Conservation (phyloP, 352 stramenopile genomes). For the Phytophthora pisi region DNA sequence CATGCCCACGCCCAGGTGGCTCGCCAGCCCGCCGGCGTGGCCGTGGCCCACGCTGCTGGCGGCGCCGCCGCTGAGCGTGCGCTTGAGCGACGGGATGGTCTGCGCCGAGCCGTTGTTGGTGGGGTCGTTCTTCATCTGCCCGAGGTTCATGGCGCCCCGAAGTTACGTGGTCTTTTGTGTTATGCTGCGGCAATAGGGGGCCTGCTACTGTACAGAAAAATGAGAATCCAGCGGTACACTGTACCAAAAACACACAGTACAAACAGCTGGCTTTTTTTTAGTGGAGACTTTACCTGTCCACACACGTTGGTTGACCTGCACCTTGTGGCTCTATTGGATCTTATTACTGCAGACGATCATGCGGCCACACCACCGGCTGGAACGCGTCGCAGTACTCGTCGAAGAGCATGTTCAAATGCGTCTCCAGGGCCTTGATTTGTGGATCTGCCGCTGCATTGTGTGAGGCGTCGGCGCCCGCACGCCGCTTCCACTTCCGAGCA, state of each 20-base stretch:
- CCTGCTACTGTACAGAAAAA: slow-evolving; percentile 3
- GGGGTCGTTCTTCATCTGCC: slow-evolving; percentile 70
- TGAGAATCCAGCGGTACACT: slow-evolving; percentile 15
- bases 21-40: slow-evolving; percentile 41
- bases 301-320: too few species aligned
- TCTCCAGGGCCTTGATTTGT: slow-evolving; percentile 45
- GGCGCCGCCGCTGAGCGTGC: slow-evolving; percentile 79
- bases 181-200: background rate
- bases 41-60: slow-evolving; percentile 45
- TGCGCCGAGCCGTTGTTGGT: slow-evolving; percentile 56
- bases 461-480: background rate
- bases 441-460: background rate
- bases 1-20: slow-evolving; percentile 69
- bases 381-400: slow-evolving; percentile 70
- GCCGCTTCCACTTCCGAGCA: slow-evolving; percentile 37
- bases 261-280: slow-evolving; percentile 3
- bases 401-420: slow-evolving; percentile 57
- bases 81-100: slow-evolving; percentile 86
- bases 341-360: slow-evolving; percentile 35
- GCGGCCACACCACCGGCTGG: slow-evolving; percentile 67
- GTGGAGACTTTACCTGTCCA: background rate
- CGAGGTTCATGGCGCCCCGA: slow-evolving; percentile 65
- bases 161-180: background rate
- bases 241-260: background rate
- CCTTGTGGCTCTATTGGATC: background rate